Base-by-base conservation (phyloP, 2,329 filamentous ascomycete species). In the Sporothrix pseudoabietina region DNA sequence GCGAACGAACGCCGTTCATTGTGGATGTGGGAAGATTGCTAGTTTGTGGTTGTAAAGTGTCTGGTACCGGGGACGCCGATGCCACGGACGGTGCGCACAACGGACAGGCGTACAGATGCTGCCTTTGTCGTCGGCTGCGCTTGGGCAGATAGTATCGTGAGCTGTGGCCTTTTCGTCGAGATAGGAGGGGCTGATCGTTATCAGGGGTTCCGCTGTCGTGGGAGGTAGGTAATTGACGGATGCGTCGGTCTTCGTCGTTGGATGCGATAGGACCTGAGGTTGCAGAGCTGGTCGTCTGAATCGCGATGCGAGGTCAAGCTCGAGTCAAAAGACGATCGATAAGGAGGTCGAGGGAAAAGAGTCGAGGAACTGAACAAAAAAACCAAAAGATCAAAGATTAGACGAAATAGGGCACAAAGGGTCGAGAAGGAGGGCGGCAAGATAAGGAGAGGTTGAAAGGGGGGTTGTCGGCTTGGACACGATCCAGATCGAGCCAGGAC, bases 1-100 rank as follows among this genome's bases (percentile, higher is more conserved):
- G 77, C 55, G 77, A 78, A 72, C 77, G 78, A 59, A 78, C 75
- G 74, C 78, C 79, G 22, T 79, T 71, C 79, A 80, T 80, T 39
- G 61, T 32, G 65, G 49, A 39, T 66, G 35, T 59, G 63, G 30
- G 10, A 54, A 9, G 14, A 16, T 66, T 66, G 39, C 6, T 9
- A 4, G 10, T 30, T 30, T 30, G 39, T 66, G 61, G 39, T 30
- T 26, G 39, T 30, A 26, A 16, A 3, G 22, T 66, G 22, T 47
- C 39, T 66, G 22, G 39, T 30, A 30, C 39, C 61, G 39, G 61
- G 6, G 12, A 8, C 19, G 22, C 59, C 39, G 12, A 41, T 66
- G 22, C 39, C 39, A 30, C n/a, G 19, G 39, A 47, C n/a, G 22
- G 44, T 5, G 61, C n/a, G 61, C 39, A 19, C n/a, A 47, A 7